Evolutionary conservation across 1,284 basidiomycete genomes (phyloP).

Genomic region (Schizophyllum amplum): DNA sequence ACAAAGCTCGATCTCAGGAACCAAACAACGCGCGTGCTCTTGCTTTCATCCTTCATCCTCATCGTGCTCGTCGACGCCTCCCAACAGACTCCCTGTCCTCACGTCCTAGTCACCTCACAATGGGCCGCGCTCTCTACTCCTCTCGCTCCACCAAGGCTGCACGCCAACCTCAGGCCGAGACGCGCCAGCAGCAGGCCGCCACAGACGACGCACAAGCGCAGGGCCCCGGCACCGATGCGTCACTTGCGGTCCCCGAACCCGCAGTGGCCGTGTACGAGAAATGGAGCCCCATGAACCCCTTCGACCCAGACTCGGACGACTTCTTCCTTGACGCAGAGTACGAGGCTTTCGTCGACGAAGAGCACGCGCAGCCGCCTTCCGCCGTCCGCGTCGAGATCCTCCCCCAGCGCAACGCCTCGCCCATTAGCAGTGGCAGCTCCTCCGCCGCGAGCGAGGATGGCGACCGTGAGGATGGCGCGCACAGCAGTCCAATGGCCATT

Average conservation of each 20-base stretch:
- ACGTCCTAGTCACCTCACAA: slow-evolving; percentile 17
- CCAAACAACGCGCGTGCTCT: neutral
- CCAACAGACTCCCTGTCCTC: slow-evolving; percentile 4
- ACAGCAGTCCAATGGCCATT: slow-evolving; percentile 33
- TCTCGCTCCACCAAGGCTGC: slow-evolving; percentile 24
- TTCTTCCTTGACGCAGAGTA: slow-evolving; percentile 59
- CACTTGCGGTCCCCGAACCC: slow-evolving; percentile 9
- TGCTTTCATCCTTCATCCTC: neutral
- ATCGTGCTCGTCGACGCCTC: no score
- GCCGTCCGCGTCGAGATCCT: slow-evolving; percentile 22
- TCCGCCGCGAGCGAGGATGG: slow-evolving; percentile 22
- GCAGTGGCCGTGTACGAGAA: slow-evolving; percentile 32
- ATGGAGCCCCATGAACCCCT: slow-evolving; percentile 60
- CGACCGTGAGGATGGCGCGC: slow-evolving; percentile 25
- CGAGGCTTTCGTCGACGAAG: slow-evolving; percentile 54
- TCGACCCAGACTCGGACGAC: slow-evolving; percentile 76
- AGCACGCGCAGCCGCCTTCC: slow-evolving; percentile 9
- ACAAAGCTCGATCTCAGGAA: neutral
- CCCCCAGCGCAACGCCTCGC: slow-evolving; percentile 16
- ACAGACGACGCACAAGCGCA: neutral
- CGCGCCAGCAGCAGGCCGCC: slow-evolving; percentile 23
- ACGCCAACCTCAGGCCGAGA: slow-evolving; percentile 36
- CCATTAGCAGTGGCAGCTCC: slow-evolving; percentile 17
- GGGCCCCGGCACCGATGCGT: neutral
- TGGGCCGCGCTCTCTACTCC: slow-evolving; percentile 68